phyloP scores from a whole-genome alignment of 208 protist species.

The Entamoeba dispar region DNA sequence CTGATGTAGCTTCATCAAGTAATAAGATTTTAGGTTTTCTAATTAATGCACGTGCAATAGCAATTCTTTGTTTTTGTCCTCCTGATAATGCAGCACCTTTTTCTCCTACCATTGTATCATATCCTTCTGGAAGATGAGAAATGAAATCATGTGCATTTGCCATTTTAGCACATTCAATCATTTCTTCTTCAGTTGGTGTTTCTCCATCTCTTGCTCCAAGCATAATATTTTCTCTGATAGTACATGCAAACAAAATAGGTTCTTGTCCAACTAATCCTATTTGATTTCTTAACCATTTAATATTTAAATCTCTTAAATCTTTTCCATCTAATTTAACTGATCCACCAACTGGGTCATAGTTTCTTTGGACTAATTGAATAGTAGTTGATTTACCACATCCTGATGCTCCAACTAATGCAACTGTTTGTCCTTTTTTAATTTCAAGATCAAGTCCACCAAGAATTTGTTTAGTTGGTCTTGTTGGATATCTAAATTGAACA shows the following conservation, averaged over 20 bases:
- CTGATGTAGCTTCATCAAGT: constrained; percentile 66
- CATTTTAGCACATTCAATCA: background rate
- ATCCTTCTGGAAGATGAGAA: constrained; percentile 34
- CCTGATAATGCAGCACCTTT: constrained; percentile 45
- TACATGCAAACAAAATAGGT: constrained; percentile 74
- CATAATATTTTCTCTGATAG: constrained; percentile 70
- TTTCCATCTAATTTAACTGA: constrained; percentile 64
- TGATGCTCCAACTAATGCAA: constrained; percentile 66
- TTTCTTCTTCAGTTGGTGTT: background rate
- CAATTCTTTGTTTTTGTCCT: constrained; percentile 70
- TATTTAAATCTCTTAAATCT: constrained; percentile 48
- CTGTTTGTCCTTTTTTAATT: constrained; percentile 38
- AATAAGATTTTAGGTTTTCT: constrained; percentile 56
- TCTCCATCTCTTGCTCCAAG: background rate
- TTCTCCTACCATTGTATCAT: background rate
- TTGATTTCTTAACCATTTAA: constrained; percentile 13
- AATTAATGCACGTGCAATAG: constrained; percentile 61
- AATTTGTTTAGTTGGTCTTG: background rate
- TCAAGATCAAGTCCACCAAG: background rate
- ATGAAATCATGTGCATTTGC: background rate
- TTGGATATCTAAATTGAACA: background rate
- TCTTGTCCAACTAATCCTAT: constrained; percentile 69
- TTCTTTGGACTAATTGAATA: constrained; percentile 62
- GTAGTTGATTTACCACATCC: constrained; percentile 72
- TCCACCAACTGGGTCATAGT: constrained; percentile 63